Evolutionary conservation across 805 yeast species (phyloP), one percentile per base, ranked within the genome.

Genomic region (Brettanomyces nanus): DNA sequence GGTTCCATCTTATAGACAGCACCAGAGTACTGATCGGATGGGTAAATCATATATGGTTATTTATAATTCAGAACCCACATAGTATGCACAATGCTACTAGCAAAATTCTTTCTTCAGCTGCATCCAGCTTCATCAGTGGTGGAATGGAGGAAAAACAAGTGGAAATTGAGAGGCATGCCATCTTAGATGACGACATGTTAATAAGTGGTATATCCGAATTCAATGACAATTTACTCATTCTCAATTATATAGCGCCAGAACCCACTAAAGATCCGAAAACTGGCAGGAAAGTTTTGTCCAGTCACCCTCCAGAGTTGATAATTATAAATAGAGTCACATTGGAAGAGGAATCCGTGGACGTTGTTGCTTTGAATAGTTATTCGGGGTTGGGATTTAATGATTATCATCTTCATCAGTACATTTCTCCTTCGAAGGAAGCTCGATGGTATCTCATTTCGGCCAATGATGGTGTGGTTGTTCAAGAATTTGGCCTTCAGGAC

Each of bases 201-300:
- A 70, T 90, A 17, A 77, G 90, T 3, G 97, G 97, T 1, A 68
- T 86, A 13, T 73, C 85, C 1, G 72, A 80, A n/a, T 81, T 80
- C 51, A 76, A 74, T 43, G 86, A 81, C 41, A 71, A 75, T 35
- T 62, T 85, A 52, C 63, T 87, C 58, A 57, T 82, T 4, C 59
- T 81, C 33, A 69, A 81, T 6, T 73, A 69, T 49, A 61, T 63
- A 36, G 66, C 70, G 25, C 67, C 73, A 7, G 45, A 48, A n/a
- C 36, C 45, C 2, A 50, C 49, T 5, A 23, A 22, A 9, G 49
- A 48, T 1, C 45, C 38, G 5, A 51, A 49, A 3, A 27, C 33
- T 5, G 49, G 44, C 3, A 39, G 47, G 21, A 48, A 51, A 23
- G 26, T 25, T 18, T 36, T 41, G 9, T 49, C 46, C 6, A 64